Percentiles rank a stretch among this genome's conserved stretches.
These are phyloP conservation scores for Heteromeles arbutifolia DNA, from an alignment of 306 rosid species.

Conservation along the genomic window DNA sequence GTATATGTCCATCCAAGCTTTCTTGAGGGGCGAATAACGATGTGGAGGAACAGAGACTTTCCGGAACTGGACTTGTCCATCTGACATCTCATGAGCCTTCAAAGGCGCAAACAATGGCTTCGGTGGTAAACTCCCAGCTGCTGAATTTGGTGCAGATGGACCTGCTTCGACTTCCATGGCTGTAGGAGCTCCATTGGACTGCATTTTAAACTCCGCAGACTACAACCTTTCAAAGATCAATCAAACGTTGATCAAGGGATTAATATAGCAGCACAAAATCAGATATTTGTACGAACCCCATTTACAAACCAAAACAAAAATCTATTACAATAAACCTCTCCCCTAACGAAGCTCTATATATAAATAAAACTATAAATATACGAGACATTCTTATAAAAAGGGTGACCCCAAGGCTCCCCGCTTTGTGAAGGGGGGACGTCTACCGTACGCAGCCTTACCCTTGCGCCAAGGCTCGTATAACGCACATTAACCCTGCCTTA, in stretches of 20 bases:
- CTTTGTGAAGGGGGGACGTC: too few species aligned
- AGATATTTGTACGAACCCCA: background rate
- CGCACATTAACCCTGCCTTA: background rate
- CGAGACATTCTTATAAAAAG: too few species aligned
- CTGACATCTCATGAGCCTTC: conserved; percentile 83
- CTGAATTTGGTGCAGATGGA: conserved; percentile 22
- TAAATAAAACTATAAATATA: background rate
- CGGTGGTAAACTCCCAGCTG: conserved; percentile 37
- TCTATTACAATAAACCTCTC: background rate
- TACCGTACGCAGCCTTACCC: too few species aligned
- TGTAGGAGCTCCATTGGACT: conserved; percentile 36
- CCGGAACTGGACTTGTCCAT: conserved; percentile 74
- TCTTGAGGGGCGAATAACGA: conserved; percentile 79
- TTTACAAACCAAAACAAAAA: background rate
- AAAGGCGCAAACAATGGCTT: conserved; percentile 67
- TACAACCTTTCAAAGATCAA: background rate
- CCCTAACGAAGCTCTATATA: background rate
- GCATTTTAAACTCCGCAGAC: conserved; percentile 34
- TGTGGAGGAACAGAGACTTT: conserved; percentile 77
- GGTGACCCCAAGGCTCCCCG: too few species aligned
- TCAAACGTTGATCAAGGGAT: background rate
- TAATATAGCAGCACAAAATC: background rate
- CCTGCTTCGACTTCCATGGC: conserved; percentile 55
- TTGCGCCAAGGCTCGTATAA: too few species aligned
- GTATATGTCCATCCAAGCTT: conserved; percentile 79